Base-by-base conservation (phyloP, 306 rosid genomes). In the Ammopiptanthus mongolicus region DNA sequence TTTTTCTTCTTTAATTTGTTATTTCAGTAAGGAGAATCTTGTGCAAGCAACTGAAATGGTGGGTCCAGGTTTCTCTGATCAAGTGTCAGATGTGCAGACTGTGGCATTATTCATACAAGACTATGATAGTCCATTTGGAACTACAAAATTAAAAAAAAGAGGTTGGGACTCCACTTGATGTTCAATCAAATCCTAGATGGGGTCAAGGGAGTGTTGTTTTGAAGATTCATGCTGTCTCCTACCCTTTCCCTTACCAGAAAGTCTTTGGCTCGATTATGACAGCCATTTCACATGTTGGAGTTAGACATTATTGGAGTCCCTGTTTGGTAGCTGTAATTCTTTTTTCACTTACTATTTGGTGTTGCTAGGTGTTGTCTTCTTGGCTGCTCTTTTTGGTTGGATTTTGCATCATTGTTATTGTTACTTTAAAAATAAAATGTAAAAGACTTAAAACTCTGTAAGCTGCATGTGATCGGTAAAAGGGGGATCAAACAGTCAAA, bases 221-320 rank as follows among this genome's bases (percentile, higher is more conserved):
- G 80, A 80, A 90, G 91, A 93, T 93, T 90, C 92, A 88, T 81
- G 88, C 79, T 93, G 96, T 88, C 93, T 88, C 86, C 91, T 81
- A 58, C 37, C 70, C 62, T 76, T 81, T 68, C 70, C 62, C 78
- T 81, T 69, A 56, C 81, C 81, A 51, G 34, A 87, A 87, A 87
- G 88, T 91, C 89, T 78, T 77, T 73, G 55, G 17, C 66, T 41
- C 18, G 89, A 90, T 83, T 81, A 79, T 77, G 92, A 88, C 92
- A 83, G 15, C 86, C 89, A 91, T 83, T 86, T 86, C 80, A 29
- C 80, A 63, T 66, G 76, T 76, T 77, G 39, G 67, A 60, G 29
- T 71, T 63, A 8, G 46, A 31, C 78, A 78, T 75, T 59, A 29
- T 72, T 82, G 23, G 61, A 76, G 66, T 66, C 75, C 61, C 29